phyloP scores from a whole-genome alignment of 179 eudicot species.

The Monotropa hypopitys region DNA sequence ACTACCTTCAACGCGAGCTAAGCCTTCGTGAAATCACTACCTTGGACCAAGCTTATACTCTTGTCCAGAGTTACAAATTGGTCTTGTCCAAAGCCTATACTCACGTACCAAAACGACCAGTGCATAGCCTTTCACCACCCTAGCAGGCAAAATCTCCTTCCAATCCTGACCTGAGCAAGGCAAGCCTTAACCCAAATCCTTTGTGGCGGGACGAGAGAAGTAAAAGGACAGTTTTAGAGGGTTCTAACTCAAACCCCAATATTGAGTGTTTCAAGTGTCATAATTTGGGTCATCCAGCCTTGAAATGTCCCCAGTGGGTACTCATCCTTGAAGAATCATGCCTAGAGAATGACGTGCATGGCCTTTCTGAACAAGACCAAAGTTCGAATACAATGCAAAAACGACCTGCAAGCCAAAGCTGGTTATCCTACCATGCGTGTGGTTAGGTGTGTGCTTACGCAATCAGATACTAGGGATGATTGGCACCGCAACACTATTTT shows the following conservation, averaged over 20 bases:
- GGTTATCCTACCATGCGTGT: too few relatives aligned
- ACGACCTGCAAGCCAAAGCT: too few relatives aligned
- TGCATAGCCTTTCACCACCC: not conserved
- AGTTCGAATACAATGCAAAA: not conserved
- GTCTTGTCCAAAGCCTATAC: too few relatives aligned
- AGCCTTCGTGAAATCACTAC: not conserved
- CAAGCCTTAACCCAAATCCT: not conserved
- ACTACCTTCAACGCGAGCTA: not conserved
- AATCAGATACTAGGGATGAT: too few relatives aligned
- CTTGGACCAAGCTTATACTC: not conserved
- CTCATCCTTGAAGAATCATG: not conserved
- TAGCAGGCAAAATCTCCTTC: not conserved
- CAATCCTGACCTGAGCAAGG: too few relatives aligned
- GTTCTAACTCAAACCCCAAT: not conserved
- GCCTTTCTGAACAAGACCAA: not conserved
- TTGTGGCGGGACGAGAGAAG: not conserved
- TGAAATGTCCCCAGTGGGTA: not conserved
- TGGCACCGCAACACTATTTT: too few relatives aligned
- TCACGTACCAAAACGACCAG: not conserved
- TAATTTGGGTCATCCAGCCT: not conserved
- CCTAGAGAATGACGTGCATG: not conserved
- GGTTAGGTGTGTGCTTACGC: too few relatives aligned
- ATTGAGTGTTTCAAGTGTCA: not conserved
- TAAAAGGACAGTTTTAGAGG: not conserved
- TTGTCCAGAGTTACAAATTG: not conserved